Percentiles rank a stretch among this genome's conserved stretches.
These are phyloP conservation scores for Wickerhamiella nectarea DNA, from an alignment of 805 yeast species.

Conservation along the genomic window DNA sequence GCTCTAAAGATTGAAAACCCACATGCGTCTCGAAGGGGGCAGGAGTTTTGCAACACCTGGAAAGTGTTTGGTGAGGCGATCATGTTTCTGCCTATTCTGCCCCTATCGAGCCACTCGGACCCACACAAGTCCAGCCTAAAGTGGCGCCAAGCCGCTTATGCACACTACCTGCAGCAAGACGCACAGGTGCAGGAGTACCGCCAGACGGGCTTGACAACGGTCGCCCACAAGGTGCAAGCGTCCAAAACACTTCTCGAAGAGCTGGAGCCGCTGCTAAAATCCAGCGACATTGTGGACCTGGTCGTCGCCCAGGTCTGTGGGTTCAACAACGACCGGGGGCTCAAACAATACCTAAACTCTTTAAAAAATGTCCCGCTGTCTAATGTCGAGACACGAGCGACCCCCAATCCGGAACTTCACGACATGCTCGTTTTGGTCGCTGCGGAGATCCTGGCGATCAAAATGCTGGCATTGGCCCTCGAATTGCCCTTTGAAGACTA, in stretches of 20 bases:
- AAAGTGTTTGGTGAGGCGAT: background rate
- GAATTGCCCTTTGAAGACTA: background rate
- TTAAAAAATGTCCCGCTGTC: background rate
- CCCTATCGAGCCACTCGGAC: background rate
- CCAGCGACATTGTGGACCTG: conserved; percentile 4
- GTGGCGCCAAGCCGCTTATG: conserved; percentile 1
- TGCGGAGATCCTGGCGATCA: background rate
- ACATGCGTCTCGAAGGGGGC: background rate
- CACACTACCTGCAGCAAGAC: background rate
- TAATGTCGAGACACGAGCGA: background rate
- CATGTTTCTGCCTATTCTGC: conserved; percentile 5
- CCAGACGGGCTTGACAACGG: background rate
- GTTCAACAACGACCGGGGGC: background rate
- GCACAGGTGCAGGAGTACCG: conserved; percentile 1
- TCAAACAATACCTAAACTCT: background rate
- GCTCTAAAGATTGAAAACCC: background rate
- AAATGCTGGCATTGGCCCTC: background rate
- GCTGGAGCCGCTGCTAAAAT: background rate
- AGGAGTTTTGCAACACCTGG: background rate
- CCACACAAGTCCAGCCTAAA: background rate
- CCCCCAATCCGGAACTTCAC: background rate
- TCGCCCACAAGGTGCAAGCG: background rate
- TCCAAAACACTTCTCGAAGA: background rate
- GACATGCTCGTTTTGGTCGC: background rate
- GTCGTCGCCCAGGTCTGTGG: background rate